Percentiles rank a stretch among this genome's conserved stretches.
Conservation (phyloP, 1,284 basidiomycete species). For the Heterobasidion occidentale region DNA sequence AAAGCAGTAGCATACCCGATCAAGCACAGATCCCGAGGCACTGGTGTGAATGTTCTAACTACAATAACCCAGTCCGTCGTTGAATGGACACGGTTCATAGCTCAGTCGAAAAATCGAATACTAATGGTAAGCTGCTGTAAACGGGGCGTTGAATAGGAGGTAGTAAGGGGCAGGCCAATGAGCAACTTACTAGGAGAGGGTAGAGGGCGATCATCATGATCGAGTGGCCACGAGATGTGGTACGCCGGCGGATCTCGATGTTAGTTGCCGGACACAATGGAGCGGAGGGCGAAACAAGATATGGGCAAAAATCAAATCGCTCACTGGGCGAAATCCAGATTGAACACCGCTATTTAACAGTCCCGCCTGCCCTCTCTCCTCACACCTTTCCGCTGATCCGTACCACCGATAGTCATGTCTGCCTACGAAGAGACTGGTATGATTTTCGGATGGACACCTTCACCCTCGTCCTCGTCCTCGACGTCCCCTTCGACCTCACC, state of each 20-base stretch:
- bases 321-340: background rate
- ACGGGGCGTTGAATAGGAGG: background rate
- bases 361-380: background rate
- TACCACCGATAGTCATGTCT: background rate
- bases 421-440: background rate
- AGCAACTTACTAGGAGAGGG: too few species aligned
- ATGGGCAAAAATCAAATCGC: background rate
- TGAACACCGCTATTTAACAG: background rate
- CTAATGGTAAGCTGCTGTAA: background rate
- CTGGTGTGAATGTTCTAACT: too few species aligned
- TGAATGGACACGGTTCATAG: too few species aligned
- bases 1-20: background rate
- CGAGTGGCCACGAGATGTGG: background rate
- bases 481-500: background rate
- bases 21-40: too few species aligned
- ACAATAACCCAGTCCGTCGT: too few species aligned
- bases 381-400: background rate
- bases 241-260: background rate
- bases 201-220: background rate
- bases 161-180: background rate
- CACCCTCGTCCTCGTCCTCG: background rate
- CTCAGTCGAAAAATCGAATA: too few species aligned
- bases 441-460: background rate
- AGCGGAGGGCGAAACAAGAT: background rate
- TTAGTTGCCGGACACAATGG: background rate